A percentile compares a stretch with the other conserved stretches of the same genome.
phyloP scores from a whole-genome alignment of 805 yeast species.

The Saturnispora besseyi region DNA sequence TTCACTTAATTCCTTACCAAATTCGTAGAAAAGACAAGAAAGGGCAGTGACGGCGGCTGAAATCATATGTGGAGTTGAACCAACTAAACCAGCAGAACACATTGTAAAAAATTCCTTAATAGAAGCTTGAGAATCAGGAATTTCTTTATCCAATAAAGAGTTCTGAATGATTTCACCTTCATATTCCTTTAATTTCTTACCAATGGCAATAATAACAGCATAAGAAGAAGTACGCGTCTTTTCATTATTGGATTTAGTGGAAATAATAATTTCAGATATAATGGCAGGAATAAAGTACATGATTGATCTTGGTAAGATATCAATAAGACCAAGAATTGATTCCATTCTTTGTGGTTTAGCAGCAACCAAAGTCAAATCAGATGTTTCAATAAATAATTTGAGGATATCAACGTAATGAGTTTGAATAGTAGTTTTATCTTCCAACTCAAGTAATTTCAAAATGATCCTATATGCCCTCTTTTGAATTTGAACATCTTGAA shows the following conservation, averaged over 20 bases:
- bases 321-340: constrained; percentile 54
- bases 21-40: constrained; percentile 81
- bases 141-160: constrained; percentile 47
- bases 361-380: constrained; percentile 52
- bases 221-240: constrained; percentile 80
- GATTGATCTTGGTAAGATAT: constrained; percentile 53
- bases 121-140: constrained; percentile 59
- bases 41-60: constrained; percentile 92
- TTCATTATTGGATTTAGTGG: constrained; percentile 89
- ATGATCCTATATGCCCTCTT: constrained; percentile 83
- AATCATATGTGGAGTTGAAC: constrained; percentile 89
- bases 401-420: constrained; percentile 51
- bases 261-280: constrained; percentile 79
- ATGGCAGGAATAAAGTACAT: constrained; percentile 72
- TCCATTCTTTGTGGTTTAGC: constrained; percentile 74
- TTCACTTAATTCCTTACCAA: constrained; percentile 52
- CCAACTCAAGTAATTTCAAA: constrained; percentile 60
- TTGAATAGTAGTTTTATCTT: constrained; percentile 37
- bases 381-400: constrained; percentile 46
- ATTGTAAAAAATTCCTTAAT: constrained; percentile 82
- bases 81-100: constrained; percentile 94
- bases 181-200: constrained; percentile 51
- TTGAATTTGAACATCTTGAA: constrained; percentile 61
- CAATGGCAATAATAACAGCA: constrained; percentile 69
- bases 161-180: constrained; percentile 60